phyloP scores from a whole-genome alignment of 2,329 filamentous ascomycete genomes.

The Phialophora verrucosa region DNA sequence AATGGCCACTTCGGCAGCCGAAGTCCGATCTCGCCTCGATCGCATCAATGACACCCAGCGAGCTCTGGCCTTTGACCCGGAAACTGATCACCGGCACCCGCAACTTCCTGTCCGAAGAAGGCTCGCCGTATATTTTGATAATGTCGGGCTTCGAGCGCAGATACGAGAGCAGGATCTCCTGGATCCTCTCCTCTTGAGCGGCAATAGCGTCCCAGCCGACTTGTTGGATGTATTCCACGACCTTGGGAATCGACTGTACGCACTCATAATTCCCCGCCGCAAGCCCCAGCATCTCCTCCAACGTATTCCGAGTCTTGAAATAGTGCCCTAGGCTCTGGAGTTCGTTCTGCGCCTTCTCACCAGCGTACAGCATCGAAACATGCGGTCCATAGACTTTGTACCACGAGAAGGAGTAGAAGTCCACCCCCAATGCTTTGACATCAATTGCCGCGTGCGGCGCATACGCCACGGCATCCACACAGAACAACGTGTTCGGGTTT shows the following conservation, averaged over 20 bases:
- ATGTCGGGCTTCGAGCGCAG: slow-evolving; percentile 57
- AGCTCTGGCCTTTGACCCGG: slow-evolving; percentile 62
- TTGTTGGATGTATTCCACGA: slow-evolving; percentile 64
- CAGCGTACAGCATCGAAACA: slow-evolving; percentile 72
- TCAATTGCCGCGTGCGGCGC: slow-evolving; percentile 75
- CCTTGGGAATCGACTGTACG: slow-evolving; percentile 64
- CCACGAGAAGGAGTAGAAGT: slow-evolving; percentile 81
- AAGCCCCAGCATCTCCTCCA: slow-evolving; percentile 71
- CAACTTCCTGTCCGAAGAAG: slow-evolving; percentile 52
- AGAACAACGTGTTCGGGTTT: slow-evolving; percentile 64
- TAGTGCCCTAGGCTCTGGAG: slow-evolving; percentile 68
- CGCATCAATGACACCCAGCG: slow-evolving; percentile 60
- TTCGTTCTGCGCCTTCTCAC: slow-evolving; percentile 59
- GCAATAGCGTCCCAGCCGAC: slow-evolving; percentile 59
- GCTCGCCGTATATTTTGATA: slow-evolving; percentile 65
- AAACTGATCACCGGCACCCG: slow-evolving; percentile 73
- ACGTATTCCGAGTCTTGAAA: slow-evolving; percentile 65
- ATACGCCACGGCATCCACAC: slow-evolving; percentile 77
- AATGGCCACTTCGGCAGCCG: slow-evolving; percentile 70
- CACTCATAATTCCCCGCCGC: slow-evolving; percentile 75
- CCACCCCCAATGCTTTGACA: slow-evolving; percentile 70
- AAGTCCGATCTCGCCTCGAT: slow-evolving; percentile 65
- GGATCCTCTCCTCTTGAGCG: slow-evolving; percentile 66
- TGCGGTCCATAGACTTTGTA: slow-evolving; percentile 85
- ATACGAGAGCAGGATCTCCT: slow-evolving; percentile 65